Evolutionary conservation across 106 monocot genomes (phyloP).

Genomic region (Allium fistulosum): DNA sequence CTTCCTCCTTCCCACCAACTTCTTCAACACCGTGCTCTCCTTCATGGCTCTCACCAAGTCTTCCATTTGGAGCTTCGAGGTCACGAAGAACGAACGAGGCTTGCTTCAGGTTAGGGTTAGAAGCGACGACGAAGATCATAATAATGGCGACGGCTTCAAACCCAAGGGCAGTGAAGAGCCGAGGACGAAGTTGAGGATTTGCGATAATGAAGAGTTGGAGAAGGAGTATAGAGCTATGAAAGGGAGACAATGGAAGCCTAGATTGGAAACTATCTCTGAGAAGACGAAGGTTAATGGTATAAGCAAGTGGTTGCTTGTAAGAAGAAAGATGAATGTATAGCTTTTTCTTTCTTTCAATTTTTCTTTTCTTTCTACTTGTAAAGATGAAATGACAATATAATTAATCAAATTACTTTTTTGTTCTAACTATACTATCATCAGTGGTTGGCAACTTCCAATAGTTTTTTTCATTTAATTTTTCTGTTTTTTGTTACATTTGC

Average conservation of each 20-base stretch:
- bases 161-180: neutral
- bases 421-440: too few species aligned
- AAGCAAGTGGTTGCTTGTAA: neutral
- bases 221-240: slow-evolving; percentile 51
- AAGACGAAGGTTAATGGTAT: neutral
- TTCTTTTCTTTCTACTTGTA: too few species aligned
- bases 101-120: slow-evolving; percentile 48
- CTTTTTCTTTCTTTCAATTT: too few species aligned
- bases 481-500: too few species aligned
- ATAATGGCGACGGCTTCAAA: too few species aligned
- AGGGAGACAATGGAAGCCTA: slow-evolving; percentile 51
- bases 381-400: too few species aligned
- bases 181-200: slow-evolving; percentile 14
- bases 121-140: slow-evolving; percentile 12
- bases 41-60: slow-evolving; percentile 50
- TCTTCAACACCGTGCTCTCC: slow-evolving; percentile 83
- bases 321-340: neutral
- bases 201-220: slow-evolving; percentile 45
- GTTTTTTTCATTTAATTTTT: too few species aligned
- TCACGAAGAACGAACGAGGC: slow-evolving; percentile 45
- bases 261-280: slow-evolving; percentile 36
- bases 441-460: too few species aligned
- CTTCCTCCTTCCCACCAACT: slow-evolving; percentile 67
- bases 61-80: slow-evolving; percentile 34
- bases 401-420: too few species aligned